These are phyloP conservation scores for Heteromeles arbutifolia DNA, from an alignment of 306 rosid species.

Conservation along the genomic window DNA sequence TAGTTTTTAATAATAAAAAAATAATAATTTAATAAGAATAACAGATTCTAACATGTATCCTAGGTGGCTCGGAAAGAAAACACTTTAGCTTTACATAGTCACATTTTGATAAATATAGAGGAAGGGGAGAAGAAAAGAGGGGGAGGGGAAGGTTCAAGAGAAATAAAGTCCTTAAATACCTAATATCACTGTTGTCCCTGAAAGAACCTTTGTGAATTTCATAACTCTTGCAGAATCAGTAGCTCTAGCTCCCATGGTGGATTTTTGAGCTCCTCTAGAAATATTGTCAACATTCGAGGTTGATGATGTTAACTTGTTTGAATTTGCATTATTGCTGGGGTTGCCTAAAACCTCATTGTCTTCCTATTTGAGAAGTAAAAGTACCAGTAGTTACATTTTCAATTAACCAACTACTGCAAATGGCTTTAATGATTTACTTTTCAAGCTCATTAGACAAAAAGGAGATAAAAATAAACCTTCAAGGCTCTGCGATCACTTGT, in stretches of 20 bases:
- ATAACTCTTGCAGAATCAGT: conserved; percentile 83
- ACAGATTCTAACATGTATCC: background rate
- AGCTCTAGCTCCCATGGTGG: conserved; percentile 70
- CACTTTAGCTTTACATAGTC: background rate
- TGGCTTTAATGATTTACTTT: background rate
- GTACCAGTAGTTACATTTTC: conserved; percentile 12
- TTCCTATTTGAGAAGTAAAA: conserved; percentile 49
- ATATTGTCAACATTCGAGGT: conserved; percentile 29
- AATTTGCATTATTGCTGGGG: conserved; percentile 24
- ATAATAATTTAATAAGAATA: background rate
- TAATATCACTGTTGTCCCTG: conserved; percentile 64
- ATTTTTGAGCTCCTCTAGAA: conserved; percentile 46
- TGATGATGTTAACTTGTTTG: conserved; percentile 44
- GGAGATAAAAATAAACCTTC: conserved; percentile 39
- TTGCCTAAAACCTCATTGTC: conserved; percentile 42
- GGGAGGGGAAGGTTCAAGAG: conserved; percentile 10
- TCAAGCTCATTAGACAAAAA: background rate
- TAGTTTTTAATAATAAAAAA: background rate
- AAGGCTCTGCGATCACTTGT: conserved; percentile 45
- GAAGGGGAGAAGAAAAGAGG: background rate
- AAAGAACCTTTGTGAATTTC: conserved; percentile 78
- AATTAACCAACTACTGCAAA: background rate
- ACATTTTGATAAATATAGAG: background rate
- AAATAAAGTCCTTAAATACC: conserved; percentile 34
- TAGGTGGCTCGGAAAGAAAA: background rate